These are phyloP conservation scores for Graphilbum sp. DNA, from an alignment of 2,329 filamentous ascomycete species.

Conservation along the genomic window DNA sequence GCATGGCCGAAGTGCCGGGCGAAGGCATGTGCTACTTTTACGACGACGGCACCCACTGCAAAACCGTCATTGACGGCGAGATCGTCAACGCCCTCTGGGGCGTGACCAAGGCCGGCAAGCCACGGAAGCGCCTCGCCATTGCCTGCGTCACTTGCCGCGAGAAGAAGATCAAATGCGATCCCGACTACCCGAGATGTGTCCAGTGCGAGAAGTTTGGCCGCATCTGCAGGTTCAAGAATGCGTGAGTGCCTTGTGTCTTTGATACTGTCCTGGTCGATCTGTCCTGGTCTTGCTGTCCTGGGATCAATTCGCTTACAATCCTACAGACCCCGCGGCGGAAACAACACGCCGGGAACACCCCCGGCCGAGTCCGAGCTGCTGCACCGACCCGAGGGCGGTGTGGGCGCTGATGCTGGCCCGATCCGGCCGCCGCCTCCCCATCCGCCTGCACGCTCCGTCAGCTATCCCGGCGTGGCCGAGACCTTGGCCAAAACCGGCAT, in stretches of 20 bases:
- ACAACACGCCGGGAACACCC: constrained; percentile 37
- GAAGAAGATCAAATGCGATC: constrained; percentile 96
- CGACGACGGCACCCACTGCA: constrained; percentile 70
- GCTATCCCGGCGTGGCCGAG: constrained; percentile 28
- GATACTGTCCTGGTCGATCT: not conserved
- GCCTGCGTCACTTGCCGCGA: constrained; percentile 88
- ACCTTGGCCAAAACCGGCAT: constrained; percentile 26
- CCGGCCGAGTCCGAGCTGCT: constrained; percentile 32
- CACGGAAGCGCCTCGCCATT: constrained; percentile 76
- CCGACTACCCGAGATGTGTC: constrained; percentile 70
- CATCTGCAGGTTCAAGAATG: constrained; percentile 70
- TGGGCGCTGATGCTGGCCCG: constrained; percentile 12
- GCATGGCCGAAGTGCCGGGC: constrained; percentile 51
- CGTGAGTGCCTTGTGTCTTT: constrained; percentile 39
- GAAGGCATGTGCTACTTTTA: constrained; percentile 77
- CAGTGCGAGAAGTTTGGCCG: constrained; percentile 87
- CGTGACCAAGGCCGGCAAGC: constrained; percentile 85
- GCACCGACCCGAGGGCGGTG: constrained; percentile 17
- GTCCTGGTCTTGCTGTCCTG: not conserved
- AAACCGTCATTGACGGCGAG: constrained; percentile 71
- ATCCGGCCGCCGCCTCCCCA: constrained; percentile 9
- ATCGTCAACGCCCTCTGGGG: constrained; percentile 84
- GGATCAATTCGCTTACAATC: not conserved
- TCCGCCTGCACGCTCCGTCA: constrained; percentile 23
- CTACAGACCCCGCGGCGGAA: constrained; percentile 37